phyloP scores from a whole-genome alignment of 768 basidiomycete genomes.

The Lyophyllum decastes region DNA sequence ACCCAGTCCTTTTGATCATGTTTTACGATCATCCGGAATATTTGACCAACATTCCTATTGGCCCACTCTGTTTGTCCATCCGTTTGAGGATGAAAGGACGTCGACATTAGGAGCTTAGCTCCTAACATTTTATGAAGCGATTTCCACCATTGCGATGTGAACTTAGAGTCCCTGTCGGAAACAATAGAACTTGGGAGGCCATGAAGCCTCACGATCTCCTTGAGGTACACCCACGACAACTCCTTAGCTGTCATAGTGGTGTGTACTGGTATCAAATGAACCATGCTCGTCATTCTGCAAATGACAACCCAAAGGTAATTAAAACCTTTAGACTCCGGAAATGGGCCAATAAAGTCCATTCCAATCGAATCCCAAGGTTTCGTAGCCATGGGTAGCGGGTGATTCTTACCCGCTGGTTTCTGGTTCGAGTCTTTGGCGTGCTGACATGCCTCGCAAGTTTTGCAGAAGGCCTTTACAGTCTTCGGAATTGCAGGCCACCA shows the following conservation, averaged over 20 bases:
- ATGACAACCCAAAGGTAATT: constrained; percentile 28
- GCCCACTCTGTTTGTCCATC: constrained; percentile 4
- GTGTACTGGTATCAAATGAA: constrained; percentile 12
- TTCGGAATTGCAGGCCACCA: constrained; percentile 23
- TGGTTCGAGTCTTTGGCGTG: constrained; percentile 14
- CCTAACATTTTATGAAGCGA: constrained; percentile 8
- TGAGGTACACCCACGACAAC: constrained; percentile 21
- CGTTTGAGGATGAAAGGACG: neutral
- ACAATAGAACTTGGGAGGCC: constrained; percentile 25
- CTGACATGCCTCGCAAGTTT: constrained; percentile 18
- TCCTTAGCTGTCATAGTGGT: constrained; percentile 19
- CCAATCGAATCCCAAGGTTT: constrained; percentile 32
- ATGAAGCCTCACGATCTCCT: constrained; percentile 26
- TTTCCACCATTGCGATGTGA: constrained; percentile 33
- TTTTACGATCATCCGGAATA: neutral
- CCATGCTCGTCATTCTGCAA: constrained; percentile 14
- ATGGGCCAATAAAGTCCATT: constrained; percentile 34
- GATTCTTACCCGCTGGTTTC: constrained; percentile 23
- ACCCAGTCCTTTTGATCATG: neutral
- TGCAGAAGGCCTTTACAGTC: too few relatives aligned
- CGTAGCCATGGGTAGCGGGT: constrained; percentile 21
- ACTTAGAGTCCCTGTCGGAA: constrained; percentile 32
- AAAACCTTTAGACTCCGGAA: constrained; percentile 17
- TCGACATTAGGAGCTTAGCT: neutral
- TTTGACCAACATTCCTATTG: neutral